Percentiles rank a stretch among this genome's conserved stretches.
Evolutionary conservation across 1,284 basidiomycete genomes (phyloP).

Genomic region (Ceratobasidium sp.): DNA sequence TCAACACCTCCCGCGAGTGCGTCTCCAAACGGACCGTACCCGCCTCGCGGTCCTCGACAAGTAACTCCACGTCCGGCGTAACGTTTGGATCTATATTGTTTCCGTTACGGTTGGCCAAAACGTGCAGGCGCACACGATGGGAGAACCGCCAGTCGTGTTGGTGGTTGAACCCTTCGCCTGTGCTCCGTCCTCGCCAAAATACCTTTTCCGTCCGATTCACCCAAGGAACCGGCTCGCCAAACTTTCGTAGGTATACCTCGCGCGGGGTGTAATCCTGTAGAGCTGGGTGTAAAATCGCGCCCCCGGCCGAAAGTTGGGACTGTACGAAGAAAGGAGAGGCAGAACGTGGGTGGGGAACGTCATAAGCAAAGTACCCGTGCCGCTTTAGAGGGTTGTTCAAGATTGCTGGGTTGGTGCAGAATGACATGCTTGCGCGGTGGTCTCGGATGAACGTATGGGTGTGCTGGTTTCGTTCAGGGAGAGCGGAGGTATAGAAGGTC

Average conservation of each 20-base stretch:
- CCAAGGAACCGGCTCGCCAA: slow-evolving; percentile 52
- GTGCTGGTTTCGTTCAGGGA: slow-evolving; percentile 36
- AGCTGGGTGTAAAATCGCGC: slow-evolving; percentile 54
- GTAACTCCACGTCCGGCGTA: slow-evolving; percentile 53
- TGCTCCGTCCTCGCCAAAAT: slow-evolving; percentile 59
- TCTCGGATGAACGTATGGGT: slow-evolving; percentile 56
- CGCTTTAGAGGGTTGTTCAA: slow-evolving; percentile 44
- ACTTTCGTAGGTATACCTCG: slow-evolving; percentile 32
- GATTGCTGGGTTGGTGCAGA: slow-evolving; percentile 59
- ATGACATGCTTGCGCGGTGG: slow-evolving; percentile 60
- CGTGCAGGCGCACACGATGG: slow-evolving; percentile 55
- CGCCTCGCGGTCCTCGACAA: slow-evolving; percentile 52
- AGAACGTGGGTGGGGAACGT: slow-evolving; percentile 51
- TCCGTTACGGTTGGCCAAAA: slow-evolving; percentile 49
- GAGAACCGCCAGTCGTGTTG: slow-evolving; percentile 55
- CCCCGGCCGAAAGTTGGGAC: slow-evolving; percentile 50
- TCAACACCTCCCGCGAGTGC: slow-evolving; percentile 53
- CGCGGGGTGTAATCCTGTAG: slow-evolving; percentile 54
- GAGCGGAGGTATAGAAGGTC: slow-evolving; percentile 50
- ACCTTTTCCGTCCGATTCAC: slow-evolving; percentile 56
- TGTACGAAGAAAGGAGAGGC: slow-evolving; percentile 56
- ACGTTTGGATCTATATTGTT: slow-evolving; percentile 52
- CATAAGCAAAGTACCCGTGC: slow-evolving; percentile 52
- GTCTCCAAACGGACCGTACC: slow-evolving; percentile 50
- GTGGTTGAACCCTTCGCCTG: slow-evolving; percentile 56